A percentile compares a stretch with the other conserved stretches of the same genome.
These are phyloP conservation scores for Thuidium tamariscinum DNA, from an alignment of 225 moss, liverwort and hornwort genomes.

Conservation along the genomic window DNA sequence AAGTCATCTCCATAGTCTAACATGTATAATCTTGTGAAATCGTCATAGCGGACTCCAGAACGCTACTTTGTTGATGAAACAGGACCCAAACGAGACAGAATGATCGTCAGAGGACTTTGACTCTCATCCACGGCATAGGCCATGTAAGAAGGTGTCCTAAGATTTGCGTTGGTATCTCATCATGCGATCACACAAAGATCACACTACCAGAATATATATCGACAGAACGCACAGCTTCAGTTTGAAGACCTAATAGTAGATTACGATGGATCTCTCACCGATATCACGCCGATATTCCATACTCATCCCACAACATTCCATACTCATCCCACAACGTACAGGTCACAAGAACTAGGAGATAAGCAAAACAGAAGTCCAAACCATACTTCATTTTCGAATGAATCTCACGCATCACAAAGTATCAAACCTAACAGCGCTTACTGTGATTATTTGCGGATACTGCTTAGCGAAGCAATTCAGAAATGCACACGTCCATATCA, in stretches of 20 bases:
- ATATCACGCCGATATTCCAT: background rate
- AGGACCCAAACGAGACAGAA: background rate
- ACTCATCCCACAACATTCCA: too few relatives aligned
- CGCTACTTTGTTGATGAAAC: too few relatives aligned
- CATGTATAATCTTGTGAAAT: background rate
- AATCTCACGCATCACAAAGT: too few relatives aligned
- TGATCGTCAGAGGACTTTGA: slow-evolving; percentile 6
- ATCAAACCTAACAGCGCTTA: too few relatives aligned
- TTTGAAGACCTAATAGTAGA: too few relatives aligned
- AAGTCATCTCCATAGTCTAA: background rate
- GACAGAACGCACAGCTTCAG: too few relatives aligned
- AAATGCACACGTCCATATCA: too few relatives aligned
- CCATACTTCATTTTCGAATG: background rate
- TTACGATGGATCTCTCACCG: background rate
- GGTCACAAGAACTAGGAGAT: background rate
- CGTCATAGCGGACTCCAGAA: background rate
- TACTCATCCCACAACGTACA: too few relatives aligned
- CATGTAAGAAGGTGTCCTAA: slow-evolving; percentile 28
- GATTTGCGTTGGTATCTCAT: slow-evolving; percentile 15
- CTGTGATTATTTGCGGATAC: background rate
- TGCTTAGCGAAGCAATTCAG: background rate
- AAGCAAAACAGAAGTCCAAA: background rate
- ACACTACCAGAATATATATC: background rate
- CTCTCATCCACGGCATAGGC: slow-evolving; percentile 12
- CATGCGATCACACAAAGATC: background rate